phyloP scores from a whole-genome alignment of 768 basidiomycete genomes.

The Phlegmacium glaucopus region DNA sequence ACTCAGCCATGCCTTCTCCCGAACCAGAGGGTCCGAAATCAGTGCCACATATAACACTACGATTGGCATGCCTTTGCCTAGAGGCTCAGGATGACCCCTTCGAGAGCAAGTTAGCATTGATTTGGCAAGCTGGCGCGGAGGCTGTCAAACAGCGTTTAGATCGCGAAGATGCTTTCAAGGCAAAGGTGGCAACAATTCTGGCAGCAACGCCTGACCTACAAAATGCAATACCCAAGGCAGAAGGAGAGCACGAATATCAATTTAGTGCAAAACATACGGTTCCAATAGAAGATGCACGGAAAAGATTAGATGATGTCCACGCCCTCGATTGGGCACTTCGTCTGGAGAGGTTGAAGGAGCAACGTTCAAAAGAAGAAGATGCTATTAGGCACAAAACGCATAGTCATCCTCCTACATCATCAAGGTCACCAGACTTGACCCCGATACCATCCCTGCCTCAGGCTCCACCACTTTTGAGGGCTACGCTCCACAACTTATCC shows the following conservation, averaged over 20 bases:
- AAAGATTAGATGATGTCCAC: conserved; percentile 66
- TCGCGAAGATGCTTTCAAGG: conserved; percentile 77
- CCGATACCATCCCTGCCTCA: conserved; percentile 28
- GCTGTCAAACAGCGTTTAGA: conserved; percentile 69
- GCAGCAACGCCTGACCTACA: conserved; percentile 34
- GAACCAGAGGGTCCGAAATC: conserved; percentile 68
- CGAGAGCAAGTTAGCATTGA: conserved; percentile 71
- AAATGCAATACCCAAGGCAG: conserved; percentile 9
- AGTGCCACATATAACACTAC: conserved; percentile 60
- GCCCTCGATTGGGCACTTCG: conserved; percentile 70
- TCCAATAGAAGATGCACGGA: conserved; percentile 66
- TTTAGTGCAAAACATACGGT: conserved; percentile 66
- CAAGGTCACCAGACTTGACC: conserved; percentile 41
- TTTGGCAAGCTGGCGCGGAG: conserved; percentile 68
- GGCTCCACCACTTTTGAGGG: conserved; percentile 68
- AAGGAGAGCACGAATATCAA: conserved; percentile 49
- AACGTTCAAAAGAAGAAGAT: conserved; percentile 49
- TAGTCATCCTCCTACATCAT: conserved; percentile 24
- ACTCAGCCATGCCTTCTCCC: conserved; percentile 57
- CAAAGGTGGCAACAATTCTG: conserved; percentile 69
- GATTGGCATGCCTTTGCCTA: conserved; percentile 57
- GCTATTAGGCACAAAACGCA: conserved; percentile 41
- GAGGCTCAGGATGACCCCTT: conserved; percentile 86
- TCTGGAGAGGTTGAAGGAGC: conserved; percentile 41
- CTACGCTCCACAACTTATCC: conserved; percentile 54